Percentiles rank a stretch among this genome's conserved stretches.
phyloP scores from a whole-genome alignment of 2,329 filamentous ascomycete genomes.

The Penicillium sp. region DNA sequence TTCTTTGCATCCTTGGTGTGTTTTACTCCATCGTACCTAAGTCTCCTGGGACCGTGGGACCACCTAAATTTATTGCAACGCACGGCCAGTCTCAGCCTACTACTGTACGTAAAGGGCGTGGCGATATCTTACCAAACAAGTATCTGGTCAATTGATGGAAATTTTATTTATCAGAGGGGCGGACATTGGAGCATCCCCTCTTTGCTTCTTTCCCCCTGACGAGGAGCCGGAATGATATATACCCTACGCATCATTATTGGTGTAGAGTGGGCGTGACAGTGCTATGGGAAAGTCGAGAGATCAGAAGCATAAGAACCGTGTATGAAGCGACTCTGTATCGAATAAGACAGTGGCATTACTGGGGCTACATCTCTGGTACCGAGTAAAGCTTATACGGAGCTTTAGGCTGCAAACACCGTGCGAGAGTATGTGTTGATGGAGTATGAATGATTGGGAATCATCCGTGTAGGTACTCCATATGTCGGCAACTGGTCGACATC shows the following conservation, averaged over 20 bases:
- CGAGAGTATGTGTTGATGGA: not conserved
- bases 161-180: not conserved
- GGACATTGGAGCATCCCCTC: not conserved
- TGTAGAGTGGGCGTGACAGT: not conserved
- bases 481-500: not conserved
- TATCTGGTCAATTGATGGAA: not conserved
- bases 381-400: not conserved
- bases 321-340: not conserved
- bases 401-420: not conserved
- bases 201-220: slow-evolving; percentile 1
- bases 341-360: not conserved
- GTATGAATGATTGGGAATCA: too few relatives aligned
- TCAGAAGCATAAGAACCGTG: not conserved
- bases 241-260: not conserved
- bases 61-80: not conserved
- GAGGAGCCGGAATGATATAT: not conserved
- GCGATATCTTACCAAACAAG: slow-evolving; percentile 1
- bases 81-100: not conserved
- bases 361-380: not conserved
- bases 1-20: not conserved
- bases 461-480: not conserved
- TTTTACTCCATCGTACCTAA: not conserved
- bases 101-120: not conserved
- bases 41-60: not conserved
- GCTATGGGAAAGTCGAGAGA: not conserved